Evolutionary conservation across 129 eudicot genomes (phyloP).

Genomic region (Mikania micrantha): DNA sequence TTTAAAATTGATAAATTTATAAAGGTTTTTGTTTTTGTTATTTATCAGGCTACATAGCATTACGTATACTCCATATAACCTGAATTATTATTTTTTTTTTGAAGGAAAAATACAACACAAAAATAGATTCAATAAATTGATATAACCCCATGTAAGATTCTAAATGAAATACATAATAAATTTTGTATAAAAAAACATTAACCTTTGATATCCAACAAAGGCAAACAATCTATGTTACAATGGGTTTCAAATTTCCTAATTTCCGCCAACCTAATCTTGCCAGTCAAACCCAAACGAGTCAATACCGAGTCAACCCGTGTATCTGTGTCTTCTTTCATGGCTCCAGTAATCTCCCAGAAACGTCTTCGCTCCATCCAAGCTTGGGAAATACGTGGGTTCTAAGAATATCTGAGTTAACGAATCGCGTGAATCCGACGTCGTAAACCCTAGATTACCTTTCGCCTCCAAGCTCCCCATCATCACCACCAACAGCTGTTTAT

Average conservation of each 20-base stretch:
- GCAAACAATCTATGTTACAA: background rate
- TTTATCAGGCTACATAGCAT: no score
- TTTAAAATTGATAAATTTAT: background rate
- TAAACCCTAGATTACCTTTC: slow-evolving; percentile 33
- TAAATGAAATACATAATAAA: slow-evolving; percentile 20
- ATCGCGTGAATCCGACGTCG: slow-evolving; percentile 41
- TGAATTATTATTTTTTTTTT: background rate
- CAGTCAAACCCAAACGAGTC: slow-evolving; percentile 14
- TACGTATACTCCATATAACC: no score
- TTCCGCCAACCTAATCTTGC: slow-evolving; percentile 34
- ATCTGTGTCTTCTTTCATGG: slow-evolving; percentile 23
- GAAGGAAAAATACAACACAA: background rate
- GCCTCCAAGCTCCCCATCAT: slow-evolving; percentile 88
- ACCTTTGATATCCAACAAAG: slow-evolving; percentile 29
- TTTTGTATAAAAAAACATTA: slow-evolving; percentile 16
- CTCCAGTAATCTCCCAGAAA: slow-evolving; percentile 75
- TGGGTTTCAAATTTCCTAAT: slow-evolving; percentile 10
- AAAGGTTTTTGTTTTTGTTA: background rate
- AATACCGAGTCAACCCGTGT: slow-evolving; percentile 9
- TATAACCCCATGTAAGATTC: slow-evolving; percentile 17
- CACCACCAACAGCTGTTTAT: slow-evolving; percentile 59
- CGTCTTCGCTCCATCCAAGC: slow-evolving; percentile 93
- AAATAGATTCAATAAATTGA: background rate
- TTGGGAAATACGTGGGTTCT: slow-evolving; percentile 91
- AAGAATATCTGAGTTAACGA: slow-evolving; percentile 52